These are phyloP conservation scores for Cyclotella kingstonii DNA, from an alignment of 108 stramenopile genomes.

Conservation along the genomic window DNA sequence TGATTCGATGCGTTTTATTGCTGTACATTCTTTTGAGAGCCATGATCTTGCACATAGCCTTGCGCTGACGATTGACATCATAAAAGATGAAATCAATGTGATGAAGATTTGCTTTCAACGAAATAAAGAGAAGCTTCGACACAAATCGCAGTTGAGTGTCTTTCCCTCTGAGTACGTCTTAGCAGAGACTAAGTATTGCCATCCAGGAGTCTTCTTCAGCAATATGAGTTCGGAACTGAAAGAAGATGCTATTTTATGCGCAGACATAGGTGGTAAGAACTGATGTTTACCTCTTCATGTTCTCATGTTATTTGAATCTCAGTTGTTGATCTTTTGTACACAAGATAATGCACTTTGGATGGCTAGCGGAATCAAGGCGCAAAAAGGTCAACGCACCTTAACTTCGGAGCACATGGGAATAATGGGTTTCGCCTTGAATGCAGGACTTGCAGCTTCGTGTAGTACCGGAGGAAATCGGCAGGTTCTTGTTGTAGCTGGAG, in stretches of 20 bases:
- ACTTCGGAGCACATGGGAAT: conserved; percentile 51
- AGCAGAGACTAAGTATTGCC: conserved; percentile 3
- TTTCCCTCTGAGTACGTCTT: neutral
- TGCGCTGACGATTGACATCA: conserved; percentile 3
- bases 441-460: conserved; percentile 8
- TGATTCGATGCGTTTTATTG: conserved; percentile 9
- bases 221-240: conserved; percentile 11
- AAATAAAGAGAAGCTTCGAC: neutral
- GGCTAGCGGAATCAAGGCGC: conserved; percentile 24
- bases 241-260: conserved; percentile 19
- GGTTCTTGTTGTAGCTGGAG: conserved; percentile 43
- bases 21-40: conserved; percentile 13
- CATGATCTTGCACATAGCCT: neutral
- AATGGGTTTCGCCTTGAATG: conserved; percentile 51
- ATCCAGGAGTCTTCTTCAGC: conserved; percentile 31
- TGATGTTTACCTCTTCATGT: conserved; percentile 7
- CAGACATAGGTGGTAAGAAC: conserved; percentile 29
- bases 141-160: neutral
- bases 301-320: neutral
- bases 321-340: neutral
- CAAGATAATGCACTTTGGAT: conserved; percentile 27
- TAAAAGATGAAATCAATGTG: neutral
- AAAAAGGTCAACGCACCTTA: conserved; percentile 40
- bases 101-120: neutral
- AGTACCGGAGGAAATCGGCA: neutral